Base-by-base conservation (phyloP, 164 flowering plant species). In the Tetrastigma voinierianum region DNA sequence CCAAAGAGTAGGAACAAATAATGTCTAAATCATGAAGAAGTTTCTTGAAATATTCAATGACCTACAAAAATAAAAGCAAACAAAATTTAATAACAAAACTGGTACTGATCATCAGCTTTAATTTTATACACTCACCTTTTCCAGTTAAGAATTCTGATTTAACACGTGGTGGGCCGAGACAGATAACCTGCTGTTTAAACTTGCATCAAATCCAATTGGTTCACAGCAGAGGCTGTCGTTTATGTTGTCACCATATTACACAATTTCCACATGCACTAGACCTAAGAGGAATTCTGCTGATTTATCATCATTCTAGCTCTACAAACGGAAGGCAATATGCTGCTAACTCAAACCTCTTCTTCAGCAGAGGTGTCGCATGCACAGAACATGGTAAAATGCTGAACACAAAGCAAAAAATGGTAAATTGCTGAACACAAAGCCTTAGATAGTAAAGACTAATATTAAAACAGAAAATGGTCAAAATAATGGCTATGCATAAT, bases 161-260 rank as follows among this genome's bases (percentile, higher is more conserved):
- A 25, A 94, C 73, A 57, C 98, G 98, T 19, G 97, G 99, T 49
- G 99, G 47, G 93, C 86, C 62, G 99, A 98, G 46, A 98, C 94
- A 62, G 93, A 85, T 67, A 86, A 76, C 78, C 96, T 84, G 72
- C 82, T 74, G 67, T 95, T 92, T 65, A 92, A 64, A 71, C 81
- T 89, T 62, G 93, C 79, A 80, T 95, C 98, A 77, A 95, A 95
- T 9, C 99, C 99, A 78, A 89, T 46, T 65, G 99, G 90, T 67
- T 75, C 77, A 84, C 87, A 61, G 56, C 97, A 70, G 98, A 92
- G 59, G 99, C 98, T 14, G 99, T 95, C 57, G 98, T 74, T 67
- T 75, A 46, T 75, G 81, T 65, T 82, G 90, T 16, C 21, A 56
- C 68, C 77, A 71, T 75, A 70, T 67, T 74, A n/a, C 78, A 58